These are phyloP conservation scores for Ascoidea tarda DNA, from an alignment of 805 yeast genomes.

Conservation along the genomic window DNA sequence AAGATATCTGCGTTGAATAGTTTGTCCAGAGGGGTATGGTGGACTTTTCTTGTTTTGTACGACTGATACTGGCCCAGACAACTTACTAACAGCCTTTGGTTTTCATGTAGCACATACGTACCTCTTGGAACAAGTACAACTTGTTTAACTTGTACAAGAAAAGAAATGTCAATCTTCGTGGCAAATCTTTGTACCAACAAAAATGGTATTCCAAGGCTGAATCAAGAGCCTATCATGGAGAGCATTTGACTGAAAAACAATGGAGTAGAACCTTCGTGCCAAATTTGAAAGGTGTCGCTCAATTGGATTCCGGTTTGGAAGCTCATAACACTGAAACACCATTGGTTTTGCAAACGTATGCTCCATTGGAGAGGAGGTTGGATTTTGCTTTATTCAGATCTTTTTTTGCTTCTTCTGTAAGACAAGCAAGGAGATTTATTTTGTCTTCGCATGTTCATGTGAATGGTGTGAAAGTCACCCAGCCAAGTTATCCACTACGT, in stretches of 20 bases:
- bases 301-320: conserved; percentile 66
- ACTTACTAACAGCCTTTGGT: too few species aligned
- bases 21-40: conserved; percentile 35
- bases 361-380: conserved; percentile 74
- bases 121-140: conserved; percentile 86
- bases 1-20: conserved; percentile 42
- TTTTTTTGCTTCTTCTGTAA: conserved; percentile 81
- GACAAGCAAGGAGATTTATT: conserved; percentile 89
- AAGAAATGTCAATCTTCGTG: conserved; percentile 34
- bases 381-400: conserved; percentile 87
- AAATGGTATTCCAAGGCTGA: conserved; percentile 87
- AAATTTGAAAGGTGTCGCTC: conserved; percentile 71
- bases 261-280: conserved; percentile 62
- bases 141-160: conserved; percentile 80
- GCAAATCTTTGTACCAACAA: conserved; percentile 74
- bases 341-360: conserved; percentile 75
- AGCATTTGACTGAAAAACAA: conserved; percentile 72
- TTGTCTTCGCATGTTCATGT: conserved; percentile 72
- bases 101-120: conserved; percentile 39
- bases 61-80: not conserved
- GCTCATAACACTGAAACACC: conserved; percentile 60
- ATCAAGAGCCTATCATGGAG: conserved; percentile 93
- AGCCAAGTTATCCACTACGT: conserved; percentile 63
- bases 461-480: conserved; percentile 65
- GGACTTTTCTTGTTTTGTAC: not conserved